Evolutionary conservation across 75 land plant genomes (phyloP).

Genomic region (Adiantum capillusveneris): DNA sequence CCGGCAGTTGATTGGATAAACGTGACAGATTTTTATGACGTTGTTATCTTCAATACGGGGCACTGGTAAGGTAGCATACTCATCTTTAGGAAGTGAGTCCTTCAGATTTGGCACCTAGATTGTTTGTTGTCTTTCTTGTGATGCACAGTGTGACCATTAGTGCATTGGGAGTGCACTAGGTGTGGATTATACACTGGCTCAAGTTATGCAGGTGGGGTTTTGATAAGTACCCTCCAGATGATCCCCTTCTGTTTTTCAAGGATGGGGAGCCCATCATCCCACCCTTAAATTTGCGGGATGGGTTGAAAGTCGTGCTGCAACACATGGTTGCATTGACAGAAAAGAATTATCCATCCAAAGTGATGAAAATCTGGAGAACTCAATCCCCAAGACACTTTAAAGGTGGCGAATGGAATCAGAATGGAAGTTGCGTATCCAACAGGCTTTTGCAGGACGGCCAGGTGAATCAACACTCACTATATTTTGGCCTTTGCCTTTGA

Average conservation of each 20-base stretch:
- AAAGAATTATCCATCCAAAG: constrained; percentile 38
- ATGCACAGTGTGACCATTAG: no score
- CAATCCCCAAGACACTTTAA: constrained; percentile 95
- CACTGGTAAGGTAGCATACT: constrained; percentile 55
- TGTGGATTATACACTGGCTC: background rate
- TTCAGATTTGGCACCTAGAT: no score
- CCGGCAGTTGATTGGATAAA: constrained; percentile 88
- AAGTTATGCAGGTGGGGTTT: constrained; percentile 58
- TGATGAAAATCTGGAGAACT: constrained; percentile 75
- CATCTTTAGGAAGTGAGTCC: background rate
- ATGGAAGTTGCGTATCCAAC: constrained; percentile 75
- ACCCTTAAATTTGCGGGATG: constrained; percentile 54
- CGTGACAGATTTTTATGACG: constrained; percentile 64
- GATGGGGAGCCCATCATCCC: constrained; percentile 64
- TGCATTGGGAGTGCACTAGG: no score
- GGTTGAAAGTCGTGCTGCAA: constrained; percentile 57
- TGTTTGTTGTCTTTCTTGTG: no score
- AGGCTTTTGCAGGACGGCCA: constrained; percentile 47
- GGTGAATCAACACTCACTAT: constrained; percentile 44
- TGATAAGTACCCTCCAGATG: constrained; percentile 80
- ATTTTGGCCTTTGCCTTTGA: background rate
- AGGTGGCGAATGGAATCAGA: constrained; percentile 94
- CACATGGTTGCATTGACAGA: constrained; percentile 58
- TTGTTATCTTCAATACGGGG: constrained; percentile 83
- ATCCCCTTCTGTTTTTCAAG: constrained; percentile 71